phyloP scores from a whole-genome alignment of 257 asterid species.

The Scutellaria baicalensis region DNA sequence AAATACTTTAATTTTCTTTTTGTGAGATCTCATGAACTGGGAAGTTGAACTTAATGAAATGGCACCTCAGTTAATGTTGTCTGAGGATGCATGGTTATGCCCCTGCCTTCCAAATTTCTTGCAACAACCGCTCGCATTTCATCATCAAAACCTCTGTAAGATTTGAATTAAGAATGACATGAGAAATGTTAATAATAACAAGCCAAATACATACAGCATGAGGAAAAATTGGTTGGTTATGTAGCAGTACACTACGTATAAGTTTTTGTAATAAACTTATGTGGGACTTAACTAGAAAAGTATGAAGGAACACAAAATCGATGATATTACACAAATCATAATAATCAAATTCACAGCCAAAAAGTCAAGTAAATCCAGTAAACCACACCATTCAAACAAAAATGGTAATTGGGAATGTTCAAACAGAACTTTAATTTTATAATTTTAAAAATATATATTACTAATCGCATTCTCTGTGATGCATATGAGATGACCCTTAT shows the following conservation, averaged over 20 bases:
- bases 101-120: slow-evolving; percentile 94
- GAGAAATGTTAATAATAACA: neutral
- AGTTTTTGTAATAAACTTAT: neutral
- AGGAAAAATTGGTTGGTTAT: neutral
- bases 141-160: slow-evolving; percentile 83
- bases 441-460: too few species aligned
- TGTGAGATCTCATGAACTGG: neutral
- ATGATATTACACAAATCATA: neutral
- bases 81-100: slow-evolving; percentile 78
- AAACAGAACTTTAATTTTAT: neutral
- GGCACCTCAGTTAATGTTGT: slow-evolving; percentile 75
- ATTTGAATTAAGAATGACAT: neutral
- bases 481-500: neutral
- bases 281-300: neutral
- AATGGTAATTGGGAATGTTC: neutral
- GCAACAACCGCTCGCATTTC: slow-evolving; percentile 96
- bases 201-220: neutral
- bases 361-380: neutral
- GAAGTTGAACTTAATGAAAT: neutral
- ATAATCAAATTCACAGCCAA: neutral
- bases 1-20: neutral
- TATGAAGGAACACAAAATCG: neutral
- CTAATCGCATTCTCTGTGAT: neutral
- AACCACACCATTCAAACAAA: neutral
- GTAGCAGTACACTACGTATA: too few species aligned